Evolutionary conservation across 176 grass and related monocot genomes (phyloP), one percentile per base, ranked within the genome.

Genomic region (Eleusine indica): DNA sequence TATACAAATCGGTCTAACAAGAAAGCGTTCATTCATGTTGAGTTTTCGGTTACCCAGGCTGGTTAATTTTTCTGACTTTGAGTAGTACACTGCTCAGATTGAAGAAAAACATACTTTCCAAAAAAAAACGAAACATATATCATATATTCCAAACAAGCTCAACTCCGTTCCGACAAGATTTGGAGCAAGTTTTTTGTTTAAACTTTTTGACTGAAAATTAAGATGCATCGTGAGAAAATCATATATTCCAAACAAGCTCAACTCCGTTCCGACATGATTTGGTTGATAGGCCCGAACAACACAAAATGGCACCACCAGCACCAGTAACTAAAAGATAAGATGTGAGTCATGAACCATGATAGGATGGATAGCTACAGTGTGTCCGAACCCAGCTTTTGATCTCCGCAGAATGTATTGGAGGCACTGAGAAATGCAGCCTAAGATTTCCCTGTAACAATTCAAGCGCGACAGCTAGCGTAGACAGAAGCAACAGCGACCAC

Each of bases 321-420:
- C 29, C 44, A 62, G 37, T 29, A 5, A 3, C 35, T 53, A 43
- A 32, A 75, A 75, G 72, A 84, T 84, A 67, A 80, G 68, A 32
- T 60, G 57, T 46, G 61, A 86, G 70, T 75, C 77, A 86, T 80
- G 48, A 56, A 44, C 51, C 84, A 74, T 54, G 76, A 80, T 25
- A 66, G 69, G 54, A n/a, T 58, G 69, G 54, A 8, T 58, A 58
- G 18, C 76, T 80, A 73, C 76, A 22, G 58, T 46, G 1, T 30
- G 56, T 63, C 42, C 49, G 47, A 46, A 21, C 32, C 30, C 18
- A 46, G 15, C 19, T 11, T 74, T 75, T 68, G 1, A 13, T 68
- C 30, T 4, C 35, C 17, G 73, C 19, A 32, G 21, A 29, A 67
- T 37, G 47, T 35, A 80, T 58, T 74, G 25, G 70, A 39, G 61